Evolutionary conservation across 768 basidiomycete genomes (phyloP).

Genomic region (Pleurotus pulmonarius): DNA sequence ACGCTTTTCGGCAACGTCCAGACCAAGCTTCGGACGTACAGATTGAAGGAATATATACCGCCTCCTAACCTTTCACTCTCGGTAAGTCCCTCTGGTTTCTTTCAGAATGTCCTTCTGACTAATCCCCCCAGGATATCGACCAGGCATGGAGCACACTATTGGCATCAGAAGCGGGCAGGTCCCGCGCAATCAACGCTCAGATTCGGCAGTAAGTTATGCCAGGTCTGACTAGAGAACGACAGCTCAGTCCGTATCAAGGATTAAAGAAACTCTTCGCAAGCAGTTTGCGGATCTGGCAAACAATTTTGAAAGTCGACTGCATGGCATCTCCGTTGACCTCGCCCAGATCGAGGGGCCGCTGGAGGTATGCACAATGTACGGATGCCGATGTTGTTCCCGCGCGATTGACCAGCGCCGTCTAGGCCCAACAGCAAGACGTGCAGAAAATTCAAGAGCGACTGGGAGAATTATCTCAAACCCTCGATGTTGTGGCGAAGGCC

Average conservation of each 20-base stretch:
- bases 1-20: conserved; percentile 91
- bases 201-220: conserved; percentile 66
- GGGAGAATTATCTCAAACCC: conserved; percentile 55
- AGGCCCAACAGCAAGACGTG: conserved; percentile 76
- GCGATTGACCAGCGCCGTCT: background rate
- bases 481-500: conserved; percentile 53
- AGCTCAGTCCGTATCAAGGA: conserved; percentile 38
- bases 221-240: background rate
- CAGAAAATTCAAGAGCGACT: conserved; percentile 63
- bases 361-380: conserved; percentile 44
- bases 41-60: conserved; percentile 80
- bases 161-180: conserved; percentile 70
- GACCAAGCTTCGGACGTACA: conserved; percentile 91
- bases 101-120: background rate
- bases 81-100: background rate
- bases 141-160: conserved; percentile 71
- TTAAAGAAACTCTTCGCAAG: conserved; percentile 77
- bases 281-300: conserved; percentile 77
- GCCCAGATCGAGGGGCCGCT: conserved; percentile 71
- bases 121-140: conserved; percentile 54
- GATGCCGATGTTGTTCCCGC: conserved; percentile 16
- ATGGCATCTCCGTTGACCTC: conserved; percentile 66
- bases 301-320: conserved; percentile 66
- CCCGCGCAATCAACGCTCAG: conserved; percentile 81
- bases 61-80: conserved; percentile 61